Evolutionary conservation across 73 alveolate genomes (phyloP).

Genomic region (Tetrahymena thermophila): DNA sequence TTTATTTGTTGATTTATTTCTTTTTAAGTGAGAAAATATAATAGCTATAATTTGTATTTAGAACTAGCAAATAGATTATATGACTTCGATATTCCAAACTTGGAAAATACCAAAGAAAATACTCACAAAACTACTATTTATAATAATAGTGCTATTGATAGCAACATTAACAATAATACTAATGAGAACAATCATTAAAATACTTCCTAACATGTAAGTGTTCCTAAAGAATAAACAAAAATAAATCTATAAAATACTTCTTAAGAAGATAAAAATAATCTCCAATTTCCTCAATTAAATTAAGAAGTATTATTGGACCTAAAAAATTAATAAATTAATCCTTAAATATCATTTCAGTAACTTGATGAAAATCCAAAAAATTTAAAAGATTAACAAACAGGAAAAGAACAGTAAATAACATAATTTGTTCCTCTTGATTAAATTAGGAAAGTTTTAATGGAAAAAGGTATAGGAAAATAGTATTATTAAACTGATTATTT

Average conservation of each 20-base stretch:
- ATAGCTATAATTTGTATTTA: not conserved
- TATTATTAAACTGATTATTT: not conserved
- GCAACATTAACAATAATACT: not conserved
- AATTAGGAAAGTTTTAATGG: not conserved
- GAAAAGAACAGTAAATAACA: not conserved
- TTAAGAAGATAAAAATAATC: not conserved
- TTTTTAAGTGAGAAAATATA: not conserved
- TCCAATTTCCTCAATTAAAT: not conserved
- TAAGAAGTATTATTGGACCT: not conserved
- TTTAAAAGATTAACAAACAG: too few relatives aligned
- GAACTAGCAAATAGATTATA: not conserved
- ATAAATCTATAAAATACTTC: not conserved
- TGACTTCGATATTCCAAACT: not conserved
- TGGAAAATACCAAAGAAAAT: not conserved
- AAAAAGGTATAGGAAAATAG: not conserved
- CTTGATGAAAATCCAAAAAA: not conserved
- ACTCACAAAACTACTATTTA: not conserved
- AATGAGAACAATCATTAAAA: not conserved
- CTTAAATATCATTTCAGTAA: too few relatives aligned
- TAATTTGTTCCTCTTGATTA: not conserved
- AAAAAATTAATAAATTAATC: not conserved
- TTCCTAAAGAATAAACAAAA: not conserved
- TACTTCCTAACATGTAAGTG: not conserved
- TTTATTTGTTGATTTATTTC: too few relatives aligned
- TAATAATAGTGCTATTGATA: not conserved